Percentiles rank a stretch among this genome's conserved stretches.
These are phyloP conservation scores for Scedosporium minutisporum DNA, from an alignment of 2,329 filamentous ascomycete genomes.

Conservation along the genomic window DNA sequence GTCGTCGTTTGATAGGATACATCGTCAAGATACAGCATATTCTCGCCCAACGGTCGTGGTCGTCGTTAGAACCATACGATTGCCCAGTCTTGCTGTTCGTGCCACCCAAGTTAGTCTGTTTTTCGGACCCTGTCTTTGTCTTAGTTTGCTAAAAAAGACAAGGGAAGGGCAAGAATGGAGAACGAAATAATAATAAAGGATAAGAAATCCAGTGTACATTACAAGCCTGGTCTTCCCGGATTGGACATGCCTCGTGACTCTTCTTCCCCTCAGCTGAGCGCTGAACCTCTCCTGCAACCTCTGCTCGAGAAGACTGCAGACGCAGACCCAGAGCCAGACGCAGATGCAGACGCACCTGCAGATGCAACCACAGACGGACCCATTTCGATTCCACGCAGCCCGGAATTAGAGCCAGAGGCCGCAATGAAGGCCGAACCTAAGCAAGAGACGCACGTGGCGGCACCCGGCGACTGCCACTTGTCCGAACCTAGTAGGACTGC, in stretches of 20 bases:
- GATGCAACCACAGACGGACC: too few relatives aligned
- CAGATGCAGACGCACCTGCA: background rate
- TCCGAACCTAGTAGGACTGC: background rate
- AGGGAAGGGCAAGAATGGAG: background rate
- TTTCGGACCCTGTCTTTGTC: background rate
- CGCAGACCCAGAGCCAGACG: background rate
- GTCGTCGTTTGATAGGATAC: background rate
- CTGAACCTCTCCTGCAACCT: background rate
- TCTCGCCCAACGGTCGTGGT: background rate
- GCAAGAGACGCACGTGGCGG: background rate
- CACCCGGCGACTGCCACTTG: background rate
- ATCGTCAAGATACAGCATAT: background rate
- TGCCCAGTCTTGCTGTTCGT: background rate
- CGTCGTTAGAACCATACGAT: background rate
- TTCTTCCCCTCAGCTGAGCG: background rate
- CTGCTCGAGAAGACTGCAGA: background rate
- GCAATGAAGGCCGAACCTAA: background rate
- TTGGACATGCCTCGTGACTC: slow-evolving; percentile 1
- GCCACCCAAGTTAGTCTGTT: background rate
- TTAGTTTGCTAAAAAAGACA: background rate
- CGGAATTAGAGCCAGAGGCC: background rate
- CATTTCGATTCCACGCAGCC: background rate
- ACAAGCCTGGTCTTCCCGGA: background rate
- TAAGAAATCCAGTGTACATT: background rate
- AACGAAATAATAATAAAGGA: too few relatives aligned